Conservation (phyloP, 2,329 filamentous ascomycete species). For the Cryphonectria radicalis region DNA sequence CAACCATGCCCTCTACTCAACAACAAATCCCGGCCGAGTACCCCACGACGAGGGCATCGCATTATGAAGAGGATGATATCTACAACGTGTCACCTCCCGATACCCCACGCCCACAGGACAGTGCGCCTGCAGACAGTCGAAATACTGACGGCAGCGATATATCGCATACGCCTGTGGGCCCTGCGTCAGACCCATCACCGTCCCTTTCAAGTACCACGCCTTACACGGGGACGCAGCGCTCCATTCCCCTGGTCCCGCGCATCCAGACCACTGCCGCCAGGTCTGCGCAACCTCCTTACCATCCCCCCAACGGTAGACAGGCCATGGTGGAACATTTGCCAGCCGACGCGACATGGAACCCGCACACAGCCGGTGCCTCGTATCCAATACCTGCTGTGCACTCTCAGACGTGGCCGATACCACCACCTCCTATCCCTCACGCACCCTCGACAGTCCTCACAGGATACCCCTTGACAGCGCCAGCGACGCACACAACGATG, state of each 20-base stretch:
- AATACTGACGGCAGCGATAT: conserved; percentile 26
- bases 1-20: conserved; percentile 33
- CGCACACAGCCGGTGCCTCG: conserved; percentile 33
- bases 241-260: conserved; percentile 30
- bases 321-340: conserved; percentile 1
- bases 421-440: conserved; percentile 35
- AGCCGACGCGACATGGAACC: conserved; percentile 30
- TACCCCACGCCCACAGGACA: conserved; percentile 40
- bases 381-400: conserved; percentile 33
- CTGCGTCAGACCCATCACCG: conserved; percentile 18
- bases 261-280: conserved; percentile 29
- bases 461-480: conserved; percentile 49
- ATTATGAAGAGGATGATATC: conserved; percentile 43
- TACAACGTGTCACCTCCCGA: conserved; percentile 54
- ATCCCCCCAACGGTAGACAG: conserved; percentile 27
- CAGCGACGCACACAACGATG: conserved; percentile 39
- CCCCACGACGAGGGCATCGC: conserved; percentile 12
- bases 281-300: conserved; percentile 32
- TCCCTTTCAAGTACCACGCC: conserved; percentile 25
- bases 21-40: conserved; percentile 19
- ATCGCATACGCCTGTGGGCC: conserved; percentile 5
- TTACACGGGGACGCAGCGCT: conserved; percentile 29
- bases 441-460: conserved; percentile 30
- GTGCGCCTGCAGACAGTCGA: conserved; percentile 27
- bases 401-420: conserved; percentile 54